Evolutionary conservation across 441 rosid species (phyloP), one percentile per base, ranked within the genome.

Genomic region (Syzygium malaccense): DNA sequence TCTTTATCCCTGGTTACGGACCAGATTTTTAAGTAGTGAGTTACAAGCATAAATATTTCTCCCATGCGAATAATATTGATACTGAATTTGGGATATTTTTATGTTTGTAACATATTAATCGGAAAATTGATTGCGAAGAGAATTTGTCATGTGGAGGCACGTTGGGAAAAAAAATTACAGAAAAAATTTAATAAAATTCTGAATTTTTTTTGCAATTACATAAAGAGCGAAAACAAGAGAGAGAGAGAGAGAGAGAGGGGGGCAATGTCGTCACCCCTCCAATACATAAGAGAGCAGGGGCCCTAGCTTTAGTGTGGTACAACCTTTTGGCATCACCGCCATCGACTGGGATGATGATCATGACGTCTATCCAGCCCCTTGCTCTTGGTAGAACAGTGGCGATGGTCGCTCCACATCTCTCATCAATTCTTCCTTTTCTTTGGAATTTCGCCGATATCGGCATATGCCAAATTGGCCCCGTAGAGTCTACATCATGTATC

Each of bases 31-130:
- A n/a, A n/a, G n/a, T n/a, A 3, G 5, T 6, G 49, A 71, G 7
- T 71, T 33, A 37, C 25, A 37, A 20, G 6, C 3, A 71, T 71
- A 37, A 11, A 71, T 20, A 71, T 37, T 37, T 11, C 80, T 71
- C 80, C 12, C 8, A 19, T 2, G 0, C 1, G 20, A 10, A 33
- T 33, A 33, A 2, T 10, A 68, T 33, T 68, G 3, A 19, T 6
- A 71, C 12, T 23, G 25, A 33, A 41, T 37, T 20, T 0, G 49
- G 4, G 80, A 37, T 71, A 9, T 20, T 58, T 58, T 4, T 19
- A 33, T 37, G 6, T 20, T 14, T 0, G 4, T 37, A 23, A 33
- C 25, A 20, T 20, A 71, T 5, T 2, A 20, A 37, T 33, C 7
- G 37, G 80, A 13, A 0, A 33, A 17, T 33, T 5, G 48, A 19